Conservation (phyloP, 805 yeast genomes). For the Sungouiella blattae region DNA sequence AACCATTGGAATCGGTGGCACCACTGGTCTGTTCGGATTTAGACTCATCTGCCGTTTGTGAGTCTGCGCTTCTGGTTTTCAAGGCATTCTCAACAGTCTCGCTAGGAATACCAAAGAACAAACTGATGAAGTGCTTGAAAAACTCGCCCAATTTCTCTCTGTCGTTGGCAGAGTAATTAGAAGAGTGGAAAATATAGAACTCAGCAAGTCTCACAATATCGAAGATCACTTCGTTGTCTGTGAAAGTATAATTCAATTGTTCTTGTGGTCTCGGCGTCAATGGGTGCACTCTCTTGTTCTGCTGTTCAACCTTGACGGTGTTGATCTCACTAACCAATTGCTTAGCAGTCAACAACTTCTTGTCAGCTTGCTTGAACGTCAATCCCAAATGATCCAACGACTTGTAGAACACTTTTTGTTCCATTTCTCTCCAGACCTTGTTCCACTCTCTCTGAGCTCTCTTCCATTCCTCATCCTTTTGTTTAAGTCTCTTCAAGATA, state of each 20-base stretch:
- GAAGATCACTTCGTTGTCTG: constrained; percentile 63
- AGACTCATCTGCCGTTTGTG: constrained; percentile 5
- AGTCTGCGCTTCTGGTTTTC: constrained; percentile 18
- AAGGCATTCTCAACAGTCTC: constrained; percentile 44
- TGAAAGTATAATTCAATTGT: constrained; percentile 58
- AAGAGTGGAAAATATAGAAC: constrained; percentile 62
- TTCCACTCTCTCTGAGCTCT: constrained; percentile 98
- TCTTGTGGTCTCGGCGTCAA: constrained; percentile 83
- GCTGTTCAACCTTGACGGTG: constrained; percentile 87
- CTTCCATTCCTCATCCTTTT: constrained; percentile 98
- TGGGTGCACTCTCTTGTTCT: constrained; percentile 81
- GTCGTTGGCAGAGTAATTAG: constrained; percentile 76
- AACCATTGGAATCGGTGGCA: neutral
- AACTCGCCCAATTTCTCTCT: constrained; percentile 73
- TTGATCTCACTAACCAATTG: constrained; percentile 88
- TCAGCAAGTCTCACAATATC: constrained; percentile 71
- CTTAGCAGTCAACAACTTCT: constrained; percentile 83
- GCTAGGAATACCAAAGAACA: constrained; percentile 64
- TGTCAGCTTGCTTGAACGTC: constrained; percentile 95
- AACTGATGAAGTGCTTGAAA: constrained; percentile 62
- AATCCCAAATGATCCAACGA: constrained; percentile 93
- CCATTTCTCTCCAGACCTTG: constrained; percentile 98
- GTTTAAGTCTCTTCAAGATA: constrained; percentile 86
- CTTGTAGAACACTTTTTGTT: constrained; percentile 89
- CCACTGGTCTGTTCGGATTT: neutral